Percentiles rank a stretch among this genome's conserved stretches.
These are phyloP conservation scores for Spinacia oleracea DNA, from an alignment of 179 eudicot species.

Conservation along the genomic window DNA sequence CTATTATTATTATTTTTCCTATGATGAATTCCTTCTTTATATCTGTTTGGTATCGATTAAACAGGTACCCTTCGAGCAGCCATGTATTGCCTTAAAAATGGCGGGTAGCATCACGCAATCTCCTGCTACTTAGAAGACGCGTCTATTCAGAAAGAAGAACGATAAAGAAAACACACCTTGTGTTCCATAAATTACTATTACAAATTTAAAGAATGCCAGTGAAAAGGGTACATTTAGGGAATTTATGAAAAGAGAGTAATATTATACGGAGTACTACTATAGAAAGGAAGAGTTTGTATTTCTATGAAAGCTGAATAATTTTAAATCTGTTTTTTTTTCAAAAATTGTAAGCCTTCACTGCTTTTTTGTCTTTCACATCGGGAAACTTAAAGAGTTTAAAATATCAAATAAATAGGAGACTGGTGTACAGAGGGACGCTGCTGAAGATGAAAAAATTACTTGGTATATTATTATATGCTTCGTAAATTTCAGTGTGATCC, in stretches of 20 bases:
- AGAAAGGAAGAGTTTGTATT: background rate
- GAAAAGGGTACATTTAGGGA: background rate
- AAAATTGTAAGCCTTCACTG: background rate
- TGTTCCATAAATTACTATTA: background rate
- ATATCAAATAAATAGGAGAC: background rate
- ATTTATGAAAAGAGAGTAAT: background rate
- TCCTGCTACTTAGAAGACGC: slow-evolving; percentile 34
- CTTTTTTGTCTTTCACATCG: background rate
- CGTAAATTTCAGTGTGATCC: slow-evolving; percentile 9
- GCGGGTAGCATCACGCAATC: slow-evolving; percentile 57
- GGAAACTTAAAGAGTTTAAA: background rate
- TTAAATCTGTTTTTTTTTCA: background rate
- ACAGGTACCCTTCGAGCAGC: slow-evolving; percentile 73
- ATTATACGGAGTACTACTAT: too few relatives aligned
- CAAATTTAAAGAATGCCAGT: background rate
- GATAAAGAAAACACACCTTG: background rate
- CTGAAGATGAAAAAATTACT: background rate
- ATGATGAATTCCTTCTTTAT: background rate
- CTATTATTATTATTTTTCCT: too few relatives aligned
- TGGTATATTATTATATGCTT: background rate
- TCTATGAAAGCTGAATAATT: background rate
- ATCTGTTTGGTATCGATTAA: background rate
- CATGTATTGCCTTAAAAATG: slow-evolving; percentile 71
- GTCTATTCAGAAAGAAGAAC: background rate
- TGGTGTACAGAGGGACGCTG: background rate